Base-by-base conservation (phyloP, 1,284 basidiomycete species). In the Acaromyces ingoldii region DNA sequence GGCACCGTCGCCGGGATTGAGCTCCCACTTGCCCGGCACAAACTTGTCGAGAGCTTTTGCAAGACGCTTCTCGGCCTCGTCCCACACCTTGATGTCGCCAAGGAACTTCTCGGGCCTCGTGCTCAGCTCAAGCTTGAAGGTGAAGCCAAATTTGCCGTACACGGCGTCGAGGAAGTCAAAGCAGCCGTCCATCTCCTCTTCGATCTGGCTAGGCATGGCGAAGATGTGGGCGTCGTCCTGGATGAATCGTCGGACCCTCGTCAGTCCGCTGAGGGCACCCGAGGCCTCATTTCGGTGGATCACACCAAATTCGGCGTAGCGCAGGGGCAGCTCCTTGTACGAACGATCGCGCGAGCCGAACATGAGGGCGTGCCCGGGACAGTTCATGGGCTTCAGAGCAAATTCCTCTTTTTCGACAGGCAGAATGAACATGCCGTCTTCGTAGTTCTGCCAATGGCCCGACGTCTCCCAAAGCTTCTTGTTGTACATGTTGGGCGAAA, bases 161-260 rank as follows among this genome's bases (percentile, higher is more conserved):
- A 96, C 84, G 62, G 43, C 43, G 44, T 88, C 83, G 81, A 98
- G 86, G 79, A 99, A 97, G 73, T 97, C 89, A 72, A 98, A 98
- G 57, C 95, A 81, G 6, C 81, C 81, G 46, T 79, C 98, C 95
- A 74, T 74, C 48, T 74, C 72, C 2, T 5, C 17, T 0, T 51
- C 38, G 1, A 46, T 42, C 34, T 36, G 24, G 54, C 85, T 84
- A n/a, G 87, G 85, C 82, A 90, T 93, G 77, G 95, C 98, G 82
- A 98, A 98, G 54, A 97, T 82, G 72, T 93, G 91, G 0, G 88
- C 92, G 75, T 99, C 95, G 75, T 98, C 95, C 79, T 98, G 95
- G 51, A 91, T 87, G 79, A 99, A 98, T 44, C 95, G 80, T 53
- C 95, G 81, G 43, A 98, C 95, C 60, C 95, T 83, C 15, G 91